A percentile compares a stretch with the other conserved stretches of the same genome.
Conservation (phyloP, 2,329 filamentous ascomycete genomes). For the Fusarium longipes region DNA sequence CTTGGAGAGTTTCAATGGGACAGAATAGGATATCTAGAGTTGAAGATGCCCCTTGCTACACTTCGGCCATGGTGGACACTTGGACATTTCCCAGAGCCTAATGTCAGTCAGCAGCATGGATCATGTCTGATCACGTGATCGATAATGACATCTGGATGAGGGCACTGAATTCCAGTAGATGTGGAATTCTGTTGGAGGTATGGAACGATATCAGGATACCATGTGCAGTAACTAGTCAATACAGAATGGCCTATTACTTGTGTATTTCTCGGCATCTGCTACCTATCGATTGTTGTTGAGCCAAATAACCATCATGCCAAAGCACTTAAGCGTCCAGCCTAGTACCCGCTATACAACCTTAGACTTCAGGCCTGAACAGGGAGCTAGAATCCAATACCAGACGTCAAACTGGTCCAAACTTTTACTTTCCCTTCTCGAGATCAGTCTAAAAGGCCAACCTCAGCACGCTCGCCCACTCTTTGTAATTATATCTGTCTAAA, state of each 20-base stretch:
- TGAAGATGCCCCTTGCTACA: conserved; percentile 43
- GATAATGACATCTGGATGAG: neutral
- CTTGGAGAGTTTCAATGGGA: conserved; percentile 22
- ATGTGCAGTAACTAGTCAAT: too few relatives aligned
- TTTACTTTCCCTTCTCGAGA: conserved; percentile 47
- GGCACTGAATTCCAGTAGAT: neutral
- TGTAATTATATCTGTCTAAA: conserved; percentile 36
- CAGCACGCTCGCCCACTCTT: conserved; percentile 38
- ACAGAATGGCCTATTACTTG: neutral
- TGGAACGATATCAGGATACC: neutral
- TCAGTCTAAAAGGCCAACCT: conserved; percentile 42
- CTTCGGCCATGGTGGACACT: conserved; percentile 45
- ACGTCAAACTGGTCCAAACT: conserved; percentile 43
- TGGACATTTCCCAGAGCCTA: conserved; percentile 44
- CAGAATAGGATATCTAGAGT: conserved; percentile 25
- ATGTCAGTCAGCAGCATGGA: conserved; percentile 43
- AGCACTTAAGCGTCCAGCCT: neutral
- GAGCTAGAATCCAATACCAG: conserved; percentile 35
- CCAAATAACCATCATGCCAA: neutral
- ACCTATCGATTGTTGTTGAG: neutral
- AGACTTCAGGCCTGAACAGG: conserved; percentile 51
- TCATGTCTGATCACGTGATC: conserved; percentile 28
- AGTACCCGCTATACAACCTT: conserved; percentile 45
- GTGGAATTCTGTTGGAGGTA: neutral
- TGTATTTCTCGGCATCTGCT: neutral